Evolutionary conservation across 805 yeast species (phyloP), one percentile per base, ranked within the genome.

Genomic region (Yamadazyma insecticola): DNA sequence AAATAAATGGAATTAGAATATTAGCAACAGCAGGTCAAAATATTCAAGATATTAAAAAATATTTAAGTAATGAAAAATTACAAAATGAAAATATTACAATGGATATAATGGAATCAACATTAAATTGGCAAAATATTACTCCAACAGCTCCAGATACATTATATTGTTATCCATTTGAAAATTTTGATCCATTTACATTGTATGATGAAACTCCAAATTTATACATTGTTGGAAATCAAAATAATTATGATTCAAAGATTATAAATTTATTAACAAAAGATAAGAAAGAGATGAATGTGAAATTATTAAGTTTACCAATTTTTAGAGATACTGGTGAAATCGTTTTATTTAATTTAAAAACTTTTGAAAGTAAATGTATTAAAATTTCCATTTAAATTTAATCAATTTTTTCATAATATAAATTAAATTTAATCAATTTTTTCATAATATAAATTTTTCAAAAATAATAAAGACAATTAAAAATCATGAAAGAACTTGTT

Each of bases 111-210:
- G 83, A 79, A 44, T 67, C 76, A 11, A 81, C 85, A 0, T 50
- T 92, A 22, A 59, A 63, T 27, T 89, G 96, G 95, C 90, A 88
- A 47, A 86, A 86, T 48, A 65, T 85, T 15, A 78, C 85, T 1
- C 98, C 98, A 2, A 88, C 97, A 0, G 95, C 96, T 1, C 98
- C 98, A 0, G 97, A 92, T 49, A 92, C 98, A 0, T 59, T 92
- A 25, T 82, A 89, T 70, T 79, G 95, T 43, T 88, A 86, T 46
- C 97, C 98, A 1, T 89, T 70, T 47, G 70, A 72, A 8, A 74
- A 76, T 16, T 47, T 51, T 2, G 97, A 92, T 54, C 97, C 97
- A 3, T 87, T 90, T 53, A 64, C 78, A 2, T 60, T 92, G n/a
- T 39, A 29, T 7, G 61, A 61, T 7, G 85, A 84, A 47, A 75